A percentile compares a stretch with the other conserved stretches of the same genome.
phyloP scores from a whole-genome alignment of 176 grass and related monocot genomes.

The Carex pumila region DNA sequence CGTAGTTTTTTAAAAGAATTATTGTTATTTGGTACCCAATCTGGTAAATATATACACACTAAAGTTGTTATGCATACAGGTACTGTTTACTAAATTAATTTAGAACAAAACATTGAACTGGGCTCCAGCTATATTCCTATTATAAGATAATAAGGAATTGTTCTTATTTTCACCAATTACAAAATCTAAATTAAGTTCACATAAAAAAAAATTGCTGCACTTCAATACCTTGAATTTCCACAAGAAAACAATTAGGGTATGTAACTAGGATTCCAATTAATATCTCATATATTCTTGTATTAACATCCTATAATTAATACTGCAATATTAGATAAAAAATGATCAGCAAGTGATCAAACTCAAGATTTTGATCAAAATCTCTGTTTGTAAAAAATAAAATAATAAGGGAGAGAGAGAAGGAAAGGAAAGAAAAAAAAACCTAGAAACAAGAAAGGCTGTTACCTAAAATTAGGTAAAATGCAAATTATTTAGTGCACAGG shows the following conservation, averaged over 20 bases:
- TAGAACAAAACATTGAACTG: too few relatives aligned
- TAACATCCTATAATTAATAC: not conserved
- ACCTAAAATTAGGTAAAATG: not conserved
- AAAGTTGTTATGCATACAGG: not conserved
- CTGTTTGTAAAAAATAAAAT: not conserved
- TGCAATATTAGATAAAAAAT: not conserved
- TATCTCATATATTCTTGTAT: not conserved
- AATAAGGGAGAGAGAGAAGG: not conserved
- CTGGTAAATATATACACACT: too few relatives aligned
- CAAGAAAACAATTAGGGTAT: not conserved
- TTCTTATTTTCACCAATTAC: too few relatives aligned
- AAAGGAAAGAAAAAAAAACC: not conserved
- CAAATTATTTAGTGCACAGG: not conserved
- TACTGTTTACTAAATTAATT: not conserved
- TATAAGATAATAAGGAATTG: too few relatives aligned
- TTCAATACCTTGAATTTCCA: not conserved
- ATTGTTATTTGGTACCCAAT: too few relatives aligned
- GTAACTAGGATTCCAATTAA: not conserved
- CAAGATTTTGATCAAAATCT: not conserved
- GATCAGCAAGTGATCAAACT: not conserved
- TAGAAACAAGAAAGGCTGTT: not conserved
- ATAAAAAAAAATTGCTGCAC: not conserved
- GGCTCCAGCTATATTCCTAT: too few relatives aligned
- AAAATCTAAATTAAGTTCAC: not conserved
- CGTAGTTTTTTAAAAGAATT: too few relatives aligned